A percentile compares a stretch with the other conserved stretches of the same genome.
These are phyloP conservation scores for Hyaloperonospora brassicae DNA, from an alignment of 352 stramenopile genomes.

Conservation along the genomic window DNA sequence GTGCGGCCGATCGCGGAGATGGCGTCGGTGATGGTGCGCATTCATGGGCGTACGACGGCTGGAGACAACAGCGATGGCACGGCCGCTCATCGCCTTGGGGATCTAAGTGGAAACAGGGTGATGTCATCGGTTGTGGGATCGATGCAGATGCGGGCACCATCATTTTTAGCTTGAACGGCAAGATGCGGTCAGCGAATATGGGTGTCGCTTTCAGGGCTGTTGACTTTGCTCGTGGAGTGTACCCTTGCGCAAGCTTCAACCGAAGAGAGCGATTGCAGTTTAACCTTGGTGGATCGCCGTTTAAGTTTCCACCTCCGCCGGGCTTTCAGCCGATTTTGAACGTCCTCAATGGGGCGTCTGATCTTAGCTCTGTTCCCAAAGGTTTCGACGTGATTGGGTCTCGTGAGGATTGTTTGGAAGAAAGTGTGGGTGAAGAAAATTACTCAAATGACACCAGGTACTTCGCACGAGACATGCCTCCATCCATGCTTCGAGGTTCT, in stretches of 20 bases:
- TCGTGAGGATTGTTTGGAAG: constrained; percentile 77
- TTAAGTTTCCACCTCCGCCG: constrained; percentile 66
- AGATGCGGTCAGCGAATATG: constrained; percentile 83
- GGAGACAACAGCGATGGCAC: constrained; percentile 89
- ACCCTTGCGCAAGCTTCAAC: constrained; percentile 85
- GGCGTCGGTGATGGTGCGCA: constrained; percentile 88
- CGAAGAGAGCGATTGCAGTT: constrained; percentile 77
- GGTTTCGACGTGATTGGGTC: constrained; percentile 73
- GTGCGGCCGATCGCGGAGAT: constrained; percentile 81
- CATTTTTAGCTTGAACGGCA: constrained; percentile 89
- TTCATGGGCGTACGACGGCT: constrained; percentile 92
- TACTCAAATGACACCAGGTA: constrained; percentile 73
- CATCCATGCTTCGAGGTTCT: constrained; percentile 56
- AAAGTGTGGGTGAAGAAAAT: constrained; percentile 77
- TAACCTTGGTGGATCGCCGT: constrained; percentile 76
- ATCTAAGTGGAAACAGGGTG: constrained; percentile 87
- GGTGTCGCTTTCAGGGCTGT: constrained; percentile 75
- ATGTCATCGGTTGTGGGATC: constrained; percentile 87
- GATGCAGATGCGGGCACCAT: constrained; percentile 83
- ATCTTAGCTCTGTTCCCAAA: constrained; percentile 45
- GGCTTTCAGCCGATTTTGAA: constrained; percentile 78
- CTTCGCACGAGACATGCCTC: constrained; percentile 67
- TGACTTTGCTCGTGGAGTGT: constrained; percentile 76
- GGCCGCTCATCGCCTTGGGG: constrained; percentile 78
- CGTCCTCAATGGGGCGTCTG: constrained; percentile 37